phyloP scores from a whole-genome alignment of 805 yeast species.

The Suhomyces sp. region DNA sequence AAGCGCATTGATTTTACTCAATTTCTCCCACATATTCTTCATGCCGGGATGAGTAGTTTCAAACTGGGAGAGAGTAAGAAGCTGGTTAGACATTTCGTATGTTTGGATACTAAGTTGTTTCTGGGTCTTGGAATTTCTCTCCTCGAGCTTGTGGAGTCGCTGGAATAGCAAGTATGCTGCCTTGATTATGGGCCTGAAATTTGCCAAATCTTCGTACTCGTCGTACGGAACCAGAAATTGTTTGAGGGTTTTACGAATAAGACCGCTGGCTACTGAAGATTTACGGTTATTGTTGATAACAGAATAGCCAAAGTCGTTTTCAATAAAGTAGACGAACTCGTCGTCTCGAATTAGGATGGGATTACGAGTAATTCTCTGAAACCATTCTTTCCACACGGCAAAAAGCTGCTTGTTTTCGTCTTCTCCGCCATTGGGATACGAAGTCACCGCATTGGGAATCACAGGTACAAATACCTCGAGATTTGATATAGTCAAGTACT shows the following conservation, averaged over 20 bases:
- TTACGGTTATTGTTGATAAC: constrained; percentile 59
- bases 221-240: constrained; percentile 92
- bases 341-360: constrained; percentile 85
- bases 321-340: constrained; percentile 81
- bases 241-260: constrained; percentile 84
- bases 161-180: constrained; percentile 59
- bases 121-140: constrained; percentile 55
- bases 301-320: constrained; percentile 65
- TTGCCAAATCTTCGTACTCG: constrained; percentile 74
- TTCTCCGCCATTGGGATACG: constrained; percentile 80
- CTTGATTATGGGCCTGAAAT: constrained; percentile 84
- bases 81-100: constrained; percentile 45
- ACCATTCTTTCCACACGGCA: constrained; percentile 77
- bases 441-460: constrained; percentile 69
- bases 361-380: constrained; percentile 65
- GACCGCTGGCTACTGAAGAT: constrained; percentile 71
- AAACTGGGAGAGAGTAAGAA: constrained; percentile 38
- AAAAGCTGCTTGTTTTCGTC: constrained; percentile 66
- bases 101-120: constrained; percentile 48
- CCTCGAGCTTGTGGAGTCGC: constrained; percentile 50
- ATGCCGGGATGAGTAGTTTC: constrained; percentile 61
- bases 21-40: constrained; percentile 73
- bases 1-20: constrained; percentile 63
- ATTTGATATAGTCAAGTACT: constrained; percentile 73
- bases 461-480: constrained; percentile 93